Evolutionary conservation across 257 asterid genomes (phyloP), one percentile per base, ranked within the genome.

Genomic region (Linaria vulgaris): DNA sequence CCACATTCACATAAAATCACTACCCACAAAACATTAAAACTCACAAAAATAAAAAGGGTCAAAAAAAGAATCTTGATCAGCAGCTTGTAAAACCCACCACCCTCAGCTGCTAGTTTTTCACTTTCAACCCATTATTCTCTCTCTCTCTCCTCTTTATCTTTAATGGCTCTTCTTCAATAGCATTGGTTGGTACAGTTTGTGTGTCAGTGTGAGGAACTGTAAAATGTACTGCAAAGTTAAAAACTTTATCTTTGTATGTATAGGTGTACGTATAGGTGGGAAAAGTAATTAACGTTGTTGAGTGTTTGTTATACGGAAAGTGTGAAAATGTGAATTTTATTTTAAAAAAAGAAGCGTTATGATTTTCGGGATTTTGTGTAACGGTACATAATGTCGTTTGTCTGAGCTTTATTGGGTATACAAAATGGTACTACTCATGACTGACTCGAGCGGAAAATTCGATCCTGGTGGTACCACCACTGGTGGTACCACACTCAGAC

Each of bases 51-150:
- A 7, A 69, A 53, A 56, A 25, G 22, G 39, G n/a, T n/a, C 41
- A 21, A 38, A 66, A 45, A 31, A 78, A 71, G 70, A 74, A 61
- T 75, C 76, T 81, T 72, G 72, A 70, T 73, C 74, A 83, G 90
- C 87, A 82, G 91, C 91, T 72, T 64, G 66, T 0, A 60, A 77
- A 65, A 78, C n/a, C n/a, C n/a, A n/a, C 77, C 76, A 66, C 70
- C 43, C 62, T 5, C 76, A 83, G 86, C 95, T 78, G 89, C 89
- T 59, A 74, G 71, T 61, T 31, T 63, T 71, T 61, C 77, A 67
- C 69, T 67, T 61, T 77, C 69, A 81, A 79, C 78, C 89, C 87
- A 83, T 83, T 63, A 38, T 15, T 50, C 9, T 19, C 76, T 22
- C 52, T 25, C 48, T 38, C 65, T 56, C 55, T 60, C 66, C n/a